Conservation (phyloP, 768 basidiomycete genomes). For the Termitomyces sp. region DNA sequence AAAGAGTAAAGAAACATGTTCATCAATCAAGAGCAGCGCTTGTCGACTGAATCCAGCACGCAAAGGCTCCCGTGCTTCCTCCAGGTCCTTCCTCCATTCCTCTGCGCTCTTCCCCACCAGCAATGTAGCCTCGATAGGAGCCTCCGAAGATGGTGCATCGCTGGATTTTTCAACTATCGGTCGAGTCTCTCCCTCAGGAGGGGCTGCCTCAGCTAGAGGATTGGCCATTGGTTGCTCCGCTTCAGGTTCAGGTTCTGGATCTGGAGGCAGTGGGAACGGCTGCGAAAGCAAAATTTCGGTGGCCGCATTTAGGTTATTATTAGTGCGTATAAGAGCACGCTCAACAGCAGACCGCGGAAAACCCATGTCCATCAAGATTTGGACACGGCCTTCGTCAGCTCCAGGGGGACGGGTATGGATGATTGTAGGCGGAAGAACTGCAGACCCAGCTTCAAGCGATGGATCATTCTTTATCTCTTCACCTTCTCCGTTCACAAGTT, state of each 20-base stretch:
- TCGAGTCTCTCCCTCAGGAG: slow-evolving; percentile 25
- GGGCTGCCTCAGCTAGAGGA: slow-evolving; percentile 12
- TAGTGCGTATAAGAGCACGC: slow-evolving; percentile 75
- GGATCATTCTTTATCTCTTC: slow-evolving; percentile 61
- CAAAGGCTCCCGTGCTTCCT: slow-evolving; percentile 61
- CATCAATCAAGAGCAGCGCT: slow-evolving; percentile 78
- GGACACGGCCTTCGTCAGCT: slow-evolving; percentile 75
- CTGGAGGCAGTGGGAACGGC: slow-evolving; percentile 73
- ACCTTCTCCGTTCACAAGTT: slow-evolving; percentile 77
- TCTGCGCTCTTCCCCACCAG: slow-evolving; percentile 46
- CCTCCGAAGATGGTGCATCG: slow-evolving; percentile 19
- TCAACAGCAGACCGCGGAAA: slow-evolving; percentile 88
- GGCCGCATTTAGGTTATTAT: slow-evolving; percentile 87
- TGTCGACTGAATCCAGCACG: slow-evolving; percentile 61
- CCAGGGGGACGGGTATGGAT: slow-evolving; percentile 35
- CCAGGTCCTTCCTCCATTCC: slow-evolving; percentile 63
- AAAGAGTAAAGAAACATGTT: slow-evolving; percentile 84
- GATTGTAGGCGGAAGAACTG: slow-evolving; percentile 19
- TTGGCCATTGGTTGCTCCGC: slow-evolving; percentile 17
- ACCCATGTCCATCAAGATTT: slow-evolving; percentile 93
- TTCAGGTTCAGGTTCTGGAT: slow-evolving; percentile 45
- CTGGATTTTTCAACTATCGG: slow-evolving; percentile 19
- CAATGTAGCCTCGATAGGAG: slow-evolving; percentile 9
- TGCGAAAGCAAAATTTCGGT: slow-evolving; percentile 84
- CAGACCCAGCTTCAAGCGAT: slow-evolving; percentile 22